A percentile compares a stretch with the other conserved stretches of the same genome.
Evolutionary conservation across 495 filamentous ascomycete genomes (phyloP).

Genomic region (Talaromyces stipitatus): DNA sequence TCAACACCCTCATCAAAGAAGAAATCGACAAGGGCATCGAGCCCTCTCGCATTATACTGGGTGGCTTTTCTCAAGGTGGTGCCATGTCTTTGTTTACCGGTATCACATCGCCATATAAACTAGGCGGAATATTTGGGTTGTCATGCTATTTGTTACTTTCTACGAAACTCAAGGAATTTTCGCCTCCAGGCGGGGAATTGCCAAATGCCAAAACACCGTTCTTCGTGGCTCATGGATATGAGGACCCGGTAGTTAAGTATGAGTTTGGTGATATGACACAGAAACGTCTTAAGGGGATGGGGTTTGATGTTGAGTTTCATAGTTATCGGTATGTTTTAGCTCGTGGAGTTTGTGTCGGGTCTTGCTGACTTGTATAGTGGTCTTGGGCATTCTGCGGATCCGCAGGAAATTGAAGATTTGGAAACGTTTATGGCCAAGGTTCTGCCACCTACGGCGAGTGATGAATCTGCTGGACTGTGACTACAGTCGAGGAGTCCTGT

Average conservation of each 20-base stretch:
- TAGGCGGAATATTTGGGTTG: slow-evolving; percentile 82
- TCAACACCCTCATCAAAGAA: slow-evolving; percentile 73
- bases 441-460: slow-evolving; percentile 53
- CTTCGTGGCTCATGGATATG: slow-evolving; percentile 78
- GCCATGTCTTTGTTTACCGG: slow-evolving; percentile 58
- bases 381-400: slow-evolving; percentile 69
- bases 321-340: slow-evolving; percentile 56
- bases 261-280: slow-evolving; percentile 60
- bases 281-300: slow-evolving; percentile 53
- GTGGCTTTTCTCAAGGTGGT: slow-evolving; percentile 57
- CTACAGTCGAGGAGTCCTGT: slow-evolving; percentile 6
- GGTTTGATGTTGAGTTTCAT: slow-evolving; percentile 63
- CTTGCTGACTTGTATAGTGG: slow-evolving; percentile 34
- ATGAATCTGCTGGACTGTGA: slow-evolving; percentile 48
- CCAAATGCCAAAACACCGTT: slow-evolving; percentile 75
- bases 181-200: slow-evolving; percentile 45
- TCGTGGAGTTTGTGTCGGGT: neutral
- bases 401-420: slow-evolving; percentile 74
- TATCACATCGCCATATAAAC: slow-evolving; percentile 61
- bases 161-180: slow-evolving; percentile 58
- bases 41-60: slow-evolving; percentile 74
- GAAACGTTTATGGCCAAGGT: slow-evolving; percentile 63
- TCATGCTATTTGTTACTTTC: slow-evolving; percentile 75
- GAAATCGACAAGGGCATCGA: slow-evolving; percentile 80
- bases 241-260: slow-evolving; percentile 62